Conservation (phyloP, 345 rosid genomes). For the Populus davidiana region DNA sequence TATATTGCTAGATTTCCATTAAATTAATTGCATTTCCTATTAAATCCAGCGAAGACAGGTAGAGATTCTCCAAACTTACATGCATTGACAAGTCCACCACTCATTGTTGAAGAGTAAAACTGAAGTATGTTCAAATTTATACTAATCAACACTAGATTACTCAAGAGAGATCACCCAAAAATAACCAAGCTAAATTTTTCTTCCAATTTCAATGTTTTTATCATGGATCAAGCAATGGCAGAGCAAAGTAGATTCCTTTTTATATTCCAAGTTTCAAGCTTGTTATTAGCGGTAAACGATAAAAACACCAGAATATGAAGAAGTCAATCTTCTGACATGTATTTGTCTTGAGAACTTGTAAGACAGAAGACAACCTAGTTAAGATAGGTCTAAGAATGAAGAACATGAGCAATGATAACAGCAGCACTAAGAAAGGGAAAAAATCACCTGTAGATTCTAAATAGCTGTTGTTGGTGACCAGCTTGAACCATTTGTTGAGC, state of each 20-base stretch:
- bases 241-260: neutral
- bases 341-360: neutral
- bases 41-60: conserved; percentile 1
- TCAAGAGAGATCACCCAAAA: neutral
- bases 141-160: neutral
- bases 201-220: neutral
- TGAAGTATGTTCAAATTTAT: neutral
- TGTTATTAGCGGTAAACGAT: neutral
- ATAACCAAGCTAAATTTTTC: neutral
- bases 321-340: neutral
- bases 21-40: neutral
- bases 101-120: conserved; percentile 2
- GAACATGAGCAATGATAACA: neutral
- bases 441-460: conserved; percentile 67
- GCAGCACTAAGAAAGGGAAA: neutral
- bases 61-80: neutral
- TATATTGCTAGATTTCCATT: neutral
- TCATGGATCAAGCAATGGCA: neutral
- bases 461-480: conserved; percentile 89
- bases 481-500: conserved; percentile 84
- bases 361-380: neutral
- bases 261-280: neutral
- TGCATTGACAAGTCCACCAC: neutral
- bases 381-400: neutral
- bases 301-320: neutral